Base-by-base conservation (phyloP, 179 eudicot genomes). In the Carnegiea gigantea region DNA sequence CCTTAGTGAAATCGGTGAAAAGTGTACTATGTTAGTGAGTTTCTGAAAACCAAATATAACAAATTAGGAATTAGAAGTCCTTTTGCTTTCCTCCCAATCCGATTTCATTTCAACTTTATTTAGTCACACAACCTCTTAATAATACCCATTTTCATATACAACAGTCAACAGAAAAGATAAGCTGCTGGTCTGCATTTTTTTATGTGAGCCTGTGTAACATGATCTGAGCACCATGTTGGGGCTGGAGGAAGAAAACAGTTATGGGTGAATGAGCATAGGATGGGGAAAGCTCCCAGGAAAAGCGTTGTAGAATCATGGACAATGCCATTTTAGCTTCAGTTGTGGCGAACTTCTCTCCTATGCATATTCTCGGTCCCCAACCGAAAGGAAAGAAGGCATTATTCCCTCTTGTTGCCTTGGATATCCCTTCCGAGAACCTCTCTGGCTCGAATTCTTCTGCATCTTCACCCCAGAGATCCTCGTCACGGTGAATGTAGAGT, bases 161-260 rank as follows among this genome's bases (percentile, higher is more conserved):
- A 40, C 36, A 33, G 53, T 13, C 13, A 49, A 49, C 57, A 51
- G 57, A 51, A 13, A 51, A 51, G 44, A 11, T 12, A 51, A 51
- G 57, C 57, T 51, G 57, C 57, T 12, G 9, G 18, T 11, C 9
- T 12, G 30, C 40, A 14, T 53, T 11, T 5, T 13, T 23, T 62
- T 12, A 24, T 68, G 43, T 13, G 38, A 82, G 84, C 80, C 51
- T 59, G 75, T 72, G 84, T 62, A 85, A 49, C 57, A 76, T 75
- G 64, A 85, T 60, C 38, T 57, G 82, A 62, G 87, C 85, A 79
- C 87, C 87, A 79, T 82, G 80, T 79, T 85, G 83, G 9, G 85
- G 85, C 26, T 76, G 77, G 38, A 85, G 80, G 65, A 82, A 79
- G 6, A 78, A 11, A 36, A 70, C 78, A 46, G 62, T 44, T 62